These are phyloP conservation scores for Trichoderma reesei DNA, from an alignment of 495 filamentous ascomycete genomes.

Conservation along the genomic window DNA sequence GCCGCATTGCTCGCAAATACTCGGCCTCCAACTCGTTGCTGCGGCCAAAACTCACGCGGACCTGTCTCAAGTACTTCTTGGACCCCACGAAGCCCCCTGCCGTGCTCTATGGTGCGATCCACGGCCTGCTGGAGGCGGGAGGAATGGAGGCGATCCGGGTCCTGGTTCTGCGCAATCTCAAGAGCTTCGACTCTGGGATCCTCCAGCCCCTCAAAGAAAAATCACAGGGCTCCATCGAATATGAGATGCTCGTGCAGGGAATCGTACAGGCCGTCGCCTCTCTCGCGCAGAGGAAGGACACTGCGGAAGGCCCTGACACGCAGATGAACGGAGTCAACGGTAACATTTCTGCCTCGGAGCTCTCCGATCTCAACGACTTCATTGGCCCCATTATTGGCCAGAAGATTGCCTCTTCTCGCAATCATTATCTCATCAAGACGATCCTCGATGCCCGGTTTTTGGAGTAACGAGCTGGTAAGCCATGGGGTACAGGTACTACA, in stretches of 20 bases:
- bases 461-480: constrained; percentile 20
- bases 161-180: constrained; percentile 71
- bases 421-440: constrained; percentile 38
- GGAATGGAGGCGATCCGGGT: constrained; percentile 70
- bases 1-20: constrained; percentile 64
- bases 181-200: constrained; percentile 58
- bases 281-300: constrained; percentile 19
- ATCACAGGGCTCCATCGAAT: constrained; percentile 37
- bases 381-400: constrained; percentile 52
- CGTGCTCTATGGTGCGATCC: constrained; percentile 79
- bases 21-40: constrained; percentile 62
- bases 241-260: constrained; percentile 51
- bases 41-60: constrained; percentile 78
- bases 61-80: constrained; percentile 81
- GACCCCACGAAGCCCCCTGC: constrained; percentile 70
- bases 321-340: constrained; percentile 24
- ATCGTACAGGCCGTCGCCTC: constrained; percentile 50
- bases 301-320: constrained; percentile 8
- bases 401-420: constrained; percentile 42
- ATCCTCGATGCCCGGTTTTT: constrained; percentile 39
- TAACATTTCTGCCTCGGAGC: constrained; percentile 31
- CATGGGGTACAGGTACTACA: neutral
- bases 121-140: constrained; percentile 63
- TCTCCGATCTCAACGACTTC: constrained; percentile 41
- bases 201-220: constrained; percentile 48